phyloP scores from a whole-genome alignment of 2,329 filamentous ascomycete genomes.

The Aspergillus novofumigatus region DNA sequence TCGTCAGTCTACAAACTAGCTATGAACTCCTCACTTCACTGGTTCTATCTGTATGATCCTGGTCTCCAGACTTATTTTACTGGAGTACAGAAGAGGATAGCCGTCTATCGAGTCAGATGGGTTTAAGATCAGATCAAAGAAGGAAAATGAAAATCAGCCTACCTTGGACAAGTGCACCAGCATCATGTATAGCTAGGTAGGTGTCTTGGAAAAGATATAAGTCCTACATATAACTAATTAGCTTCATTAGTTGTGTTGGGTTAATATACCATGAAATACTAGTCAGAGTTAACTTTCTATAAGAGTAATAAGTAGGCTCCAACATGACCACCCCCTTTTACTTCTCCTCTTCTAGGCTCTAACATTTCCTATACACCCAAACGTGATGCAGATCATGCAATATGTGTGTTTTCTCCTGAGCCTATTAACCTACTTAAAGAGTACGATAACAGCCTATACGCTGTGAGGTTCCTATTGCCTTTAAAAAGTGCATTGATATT shows the following conservation, averaged over 20 bases:
- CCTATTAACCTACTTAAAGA: background rate
- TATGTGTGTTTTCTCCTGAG: background rate
- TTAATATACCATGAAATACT: background rate
- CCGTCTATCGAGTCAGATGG: background rate
- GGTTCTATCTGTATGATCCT: background rate
- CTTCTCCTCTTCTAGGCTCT: background rate
- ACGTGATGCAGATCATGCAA: background rate
- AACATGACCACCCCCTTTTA: background rate
- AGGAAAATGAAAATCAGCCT: background rate
- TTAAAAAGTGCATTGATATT: background rate
- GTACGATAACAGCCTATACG: too few species aligned
- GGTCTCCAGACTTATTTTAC: background rate
- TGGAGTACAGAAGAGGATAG: background rate
- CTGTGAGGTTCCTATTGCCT: background rate
- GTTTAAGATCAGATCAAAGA: background rate
- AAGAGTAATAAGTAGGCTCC: background rate
- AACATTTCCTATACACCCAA: too few species aligned
- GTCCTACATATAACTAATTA: background rate
- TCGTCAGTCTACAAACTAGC: background rate
- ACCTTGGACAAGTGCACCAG: background rate
- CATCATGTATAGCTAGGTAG: background rate
- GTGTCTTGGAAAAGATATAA: background rate
- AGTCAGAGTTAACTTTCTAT: background rate
- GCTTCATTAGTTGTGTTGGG: background rate
- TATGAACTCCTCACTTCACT: background rate